Base-by-base conservation (phyloP, 768 basidiomycete genomes). In the Hemileccinum rubropunctum region DNA sequence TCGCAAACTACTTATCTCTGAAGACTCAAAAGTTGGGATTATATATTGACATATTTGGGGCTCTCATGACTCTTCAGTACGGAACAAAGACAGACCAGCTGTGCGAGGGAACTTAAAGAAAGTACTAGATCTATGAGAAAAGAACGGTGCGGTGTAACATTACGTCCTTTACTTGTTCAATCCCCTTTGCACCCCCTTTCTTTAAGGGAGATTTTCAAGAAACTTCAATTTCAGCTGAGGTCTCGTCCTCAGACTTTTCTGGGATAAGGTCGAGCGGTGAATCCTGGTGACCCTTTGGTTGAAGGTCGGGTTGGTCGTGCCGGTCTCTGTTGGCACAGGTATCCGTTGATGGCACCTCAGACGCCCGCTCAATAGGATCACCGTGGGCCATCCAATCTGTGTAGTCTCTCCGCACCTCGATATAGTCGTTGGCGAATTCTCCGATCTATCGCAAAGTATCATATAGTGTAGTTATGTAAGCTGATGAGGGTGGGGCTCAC, bases 401-500 rank as follows among this genome's bases (percentile, higher is more conserved):
- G 58, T 78, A 84, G 59, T 86, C 80, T 44, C 86, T 77, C 39
- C 82, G 82, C 17, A 86, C 75, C 62, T 89, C 82, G 50, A 83
- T 82, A 53, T 84, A 85, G 55, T 86, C 84, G 17, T 72, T 80
- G 13, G 83, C 84, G 50, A 84, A 86, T 58, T 86, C 84, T 45
- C 84, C 83, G 34, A 84, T 82, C 81, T 85, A 45, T 30, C 10
- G 15, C 15, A 47, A 52, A 39, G 2, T 6, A 14, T 54, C 23
- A 51, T 32, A n/a, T n/a, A n/a, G 14, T 23, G n/a, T 47, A 10
- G 3, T 33, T 33, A 38, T 12, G 15, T 15, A 26, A 21, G 41
- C 23, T 1, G 41, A 45, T 11, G 15, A 18, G 4, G 28, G 27
- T 11, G 28, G 2, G 10, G 49, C 78, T 48, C 56, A 86, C 85